These are phyloP conservation scores for Aspergillus haitiensis DNA, from an alignment of 495 filamentous ascomycete genomes.

Conservation along the genomic window DNA sequence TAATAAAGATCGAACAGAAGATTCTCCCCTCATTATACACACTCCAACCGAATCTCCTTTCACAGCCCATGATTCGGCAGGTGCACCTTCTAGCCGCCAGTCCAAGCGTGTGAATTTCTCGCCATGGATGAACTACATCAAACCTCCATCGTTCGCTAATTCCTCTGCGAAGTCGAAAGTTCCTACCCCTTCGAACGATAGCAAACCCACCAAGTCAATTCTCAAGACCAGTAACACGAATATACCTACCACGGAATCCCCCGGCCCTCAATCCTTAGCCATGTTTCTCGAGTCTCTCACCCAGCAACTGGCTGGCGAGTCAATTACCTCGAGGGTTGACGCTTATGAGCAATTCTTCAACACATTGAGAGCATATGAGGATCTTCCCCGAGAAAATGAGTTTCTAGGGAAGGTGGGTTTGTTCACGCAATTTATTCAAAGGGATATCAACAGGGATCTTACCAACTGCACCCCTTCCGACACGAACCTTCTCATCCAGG, in stretches of 20 bases:
- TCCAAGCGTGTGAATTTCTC: slow-evolving; percentile 78
- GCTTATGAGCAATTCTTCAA: slow-evolving; percentile 77
- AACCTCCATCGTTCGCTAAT: slow-evolving; percentile 51
- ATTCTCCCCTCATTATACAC: slow-evolving; percentile 39
- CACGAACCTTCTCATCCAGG: slow-evolving; percentile 68
- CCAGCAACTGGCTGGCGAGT: slow-evolving; percentile 71
- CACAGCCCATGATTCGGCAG: slow-evolving; percentile 39
- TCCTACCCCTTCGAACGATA: slow-evolving; percentile 60
- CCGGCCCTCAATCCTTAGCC: slow-evolving; percentile 48
- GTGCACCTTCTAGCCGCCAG: slow-evolving; percentile 38
- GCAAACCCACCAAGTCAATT: slow-evolving; percentile 78
- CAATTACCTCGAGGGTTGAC: slow-evolving; percentile 71
- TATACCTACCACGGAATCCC: slow-evolving; percentile 44
- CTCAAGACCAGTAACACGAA: slow-evolving; percentile 64
- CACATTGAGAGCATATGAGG: slow-evolving; percentile 75
- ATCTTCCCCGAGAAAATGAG: slow-evolving; percentile 66
- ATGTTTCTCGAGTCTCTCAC: slow-evolving; percentile 81
- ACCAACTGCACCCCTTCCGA: slow-evolving; percentile 43
- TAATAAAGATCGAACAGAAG: slow-evolving; percentile 29
- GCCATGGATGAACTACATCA: slow-evolving; percentile 69
- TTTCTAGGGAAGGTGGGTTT: slow-evolving; percentile 72
- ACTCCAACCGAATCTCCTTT: slow-evolving; percentile 54
- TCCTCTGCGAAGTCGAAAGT: slow-evolving; percentile 45
- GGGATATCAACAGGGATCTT: slow-evolving; percentile 61
- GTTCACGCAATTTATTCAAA: slow-evolving; percentile 73